A percentile compares a stretch with the other conserved stretches of the same genome.
These are phyloP conservation scores for Thecamonas trahens DNA, from an alignment of 78 protist species.

Conservation along the genomic window DNA sequence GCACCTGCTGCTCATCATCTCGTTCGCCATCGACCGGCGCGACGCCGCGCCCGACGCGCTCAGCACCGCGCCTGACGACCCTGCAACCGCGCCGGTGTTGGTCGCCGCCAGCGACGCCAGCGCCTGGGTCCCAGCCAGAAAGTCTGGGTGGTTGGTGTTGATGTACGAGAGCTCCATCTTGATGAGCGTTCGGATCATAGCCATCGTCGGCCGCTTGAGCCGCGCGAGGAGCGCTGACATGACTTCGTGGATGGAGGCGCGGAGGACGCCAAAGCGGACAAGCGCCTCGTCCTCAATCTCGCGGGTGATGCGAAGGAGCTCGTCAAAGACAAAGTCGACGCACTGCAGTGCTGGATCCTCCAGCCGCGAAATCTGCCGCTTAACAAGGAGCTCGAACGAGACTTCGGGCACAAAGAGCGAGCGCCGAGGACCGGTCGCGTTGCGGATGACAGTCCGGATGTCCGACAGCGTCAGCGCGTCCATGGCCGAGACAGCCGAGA, in stretches of 20 bases:
- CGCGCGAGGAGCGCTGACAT: background rate
- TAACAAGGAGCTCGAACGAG: slow-evolving; percentile 82
- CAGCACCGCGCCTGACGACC: too few species aligned
- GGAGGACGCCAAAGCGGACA: background rate
- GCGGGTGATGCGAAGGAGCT: slow-evolving; percentile 47
- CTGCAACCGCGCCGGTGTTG: too few species aligned
- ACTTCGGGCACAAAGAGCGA: slow-evolving; percentile 86
- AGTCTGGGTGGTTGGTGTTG: slow-evolving; percentile 90
- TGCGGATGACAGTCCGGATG: slow-evolving; percentile 59
- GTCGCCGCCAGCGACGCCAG: too few species aligned
- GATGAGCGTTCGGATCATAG: slow-evolving; percentile 60
- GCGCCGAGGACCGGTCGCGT: slow-evolving; percentile 65
- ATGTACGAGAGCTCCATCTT: slow-evolving; percentile 65
- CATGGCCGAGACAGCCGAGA: slow-evolving; percentile 18
- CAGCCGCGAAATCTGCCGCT: slow-evolving; percentile 61
- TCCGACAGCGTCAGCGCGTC: slow-evolving; percentile 33
- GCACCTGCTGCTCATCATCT: too few species aligned
- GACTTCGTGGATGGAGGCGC: background rate
- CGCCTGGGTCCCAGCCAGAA: slow-evolving; percentile 25
- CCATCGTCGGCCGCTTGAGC: slow-evolving; percentile 9
- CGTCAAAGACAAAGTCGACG: slow-evolving; percentile 76
- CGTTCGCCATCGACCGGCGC: too few species aligned
- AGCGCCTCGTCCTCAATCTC: slow-evolving; percentile 5
- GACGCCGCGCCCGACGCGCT: too few species aligned
- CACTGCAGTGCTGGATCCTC: slow-evolving; percentile 71